Evolutionary conservation across 768 basidiomycete species (phyloP).

Genomic region (Mycena crocata): DNA sequence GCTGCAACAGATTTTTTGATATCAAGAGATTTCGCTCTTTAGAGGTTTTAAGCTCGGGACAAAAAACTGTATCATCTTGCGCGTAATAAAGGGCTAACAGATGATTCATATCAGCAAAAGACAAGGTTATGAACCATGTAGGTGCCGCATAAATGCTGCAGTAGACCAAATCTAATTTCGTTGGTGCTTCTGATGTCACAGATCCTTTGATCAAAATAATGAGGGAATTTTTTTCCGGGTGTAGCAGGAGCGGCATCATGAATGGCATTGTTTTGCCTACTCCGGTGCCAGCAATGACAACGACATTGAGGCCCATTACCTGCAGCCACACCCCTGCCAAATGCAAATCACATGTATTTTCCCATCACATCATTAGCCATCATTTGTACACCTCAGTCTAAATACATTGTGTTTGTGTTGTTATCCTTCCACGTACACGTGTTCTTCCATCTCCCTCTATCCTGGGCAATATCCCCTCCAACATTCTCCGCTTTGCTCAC

Average conservation of each 20-base stretch:
- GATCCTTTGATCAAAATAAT: too few relatives aligned
- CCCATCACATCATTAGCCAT: not conserved
- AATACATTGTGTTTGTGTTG: conserved; percentile 6
- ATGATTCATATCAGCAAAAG: conserved; percentile 38
- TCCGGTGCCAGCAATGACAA: conserved; percentile 50
- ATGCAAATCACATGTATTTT: not conserved
- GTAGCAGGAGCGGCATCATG: conserved; percentile 43
- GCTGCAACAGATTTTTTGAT: too few relatives aligned
- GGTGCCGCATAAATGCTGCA: conserved; percentile 39
- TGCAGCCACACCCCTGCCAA: not conserved
- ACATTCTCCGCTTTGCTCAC: not conserved
- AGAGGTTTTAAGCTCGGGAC: not conserved
- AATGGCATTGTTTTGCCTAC: conserved; percentile 53
- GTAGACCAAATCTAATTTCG: conserved; percentile 49
- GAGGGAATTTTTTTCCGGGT: conserved; percentile 28
- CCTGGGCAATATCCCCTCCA: not conserved
- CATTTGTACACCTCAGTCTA: not conserved
- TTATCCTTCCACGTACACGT: not conserved
- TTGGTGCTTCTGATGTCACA: too few relatives aligned
- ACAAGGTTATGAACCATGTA: conserved; percentile 49
- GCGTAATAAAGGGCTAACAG: conserved; percentile 1
- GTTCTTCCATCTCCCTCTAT: not conserved
- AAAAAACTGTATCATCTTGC: not conserved
- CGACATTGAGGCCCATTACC: conserved; percentile 46
- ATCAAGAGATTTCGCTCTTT: conserved; percentile 25